Evolutionary conservation across 306 rosid genomes (phyloP).

Genomic region (Vicia faba): DNA sequence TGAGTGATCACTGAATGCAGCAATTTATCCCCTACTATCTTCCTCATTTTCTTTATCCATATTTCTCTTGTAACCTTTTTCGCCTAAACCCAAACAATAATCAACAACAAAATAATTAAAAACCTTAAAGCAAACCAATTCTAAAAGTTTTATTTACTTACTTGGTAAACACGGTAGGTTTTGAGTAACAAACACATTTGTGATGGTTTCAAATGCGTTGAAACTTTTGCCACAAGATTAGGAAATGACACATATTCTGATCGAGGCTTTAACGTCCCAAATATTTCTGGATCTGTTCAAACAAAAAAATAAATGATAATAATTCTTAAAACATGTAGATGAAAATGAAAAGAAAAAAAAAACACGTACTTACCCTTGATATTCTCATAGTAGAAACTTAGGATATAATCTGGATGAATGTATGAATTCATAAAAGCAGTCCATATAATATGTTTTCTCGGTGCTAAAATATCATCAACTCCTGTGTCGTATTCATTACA

Average conservation of each 20-base stretch:
- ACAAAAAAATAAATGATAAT: not conserved
- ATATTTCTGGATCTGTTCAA: slow-evolving; percentile 38
- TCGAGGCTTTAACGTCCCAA: slow-evolving; percentile 20
- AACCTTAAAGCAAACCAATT: slow-evolving; percentile 7
- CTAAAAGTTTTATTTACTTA: slow-evolving; percentile 28
- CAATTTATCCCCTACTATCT: slow-evolving; percentile 36
- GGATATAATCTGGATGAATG: slow-evolving; percentile 47
- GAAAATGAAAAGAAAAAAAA: not conserved
- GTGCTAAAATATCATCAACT: slow-evolving; percentile 46
- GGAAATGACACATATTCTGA: slow-evolving; percentile 42
- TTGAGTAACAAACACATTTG: slow-evolving; percentile 41
- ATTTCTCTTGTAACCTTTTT: slow-evolving; percentile 33
- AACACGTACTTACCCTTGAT: slow-evolving; percentile 4
- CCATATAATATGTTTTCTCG: slow-evolving; percentile 52
- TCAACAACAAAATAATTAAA: slow-evolving; percentile 1
- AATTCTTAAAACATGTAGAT: not conserved
- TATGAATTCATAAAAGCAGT: slow-evolving; percentile 57
- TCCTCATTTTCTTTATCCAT: slow-evolving; percentile 42
- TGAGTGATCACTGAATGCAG: slow-evolving; percentile 21
- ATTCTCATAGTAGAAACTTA: slow-evolving; percentile 48
- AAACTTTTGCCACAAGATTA: slow-evolving; percentile 41
- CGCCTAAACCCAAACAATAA: slow-evolving; percentile 42
- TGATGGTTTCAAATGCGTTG: slow-evolving; percentile 40
- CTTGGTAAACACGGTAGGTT: slow-evolving; percentile 43
- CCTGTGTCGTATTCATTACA: slow-evolving; percentile 51